These are phyloP conservation scores for Oryza longistaminata DNA, from an alignment of 176 grass and related monocot species.

Conservation along the genomic window DNA sequence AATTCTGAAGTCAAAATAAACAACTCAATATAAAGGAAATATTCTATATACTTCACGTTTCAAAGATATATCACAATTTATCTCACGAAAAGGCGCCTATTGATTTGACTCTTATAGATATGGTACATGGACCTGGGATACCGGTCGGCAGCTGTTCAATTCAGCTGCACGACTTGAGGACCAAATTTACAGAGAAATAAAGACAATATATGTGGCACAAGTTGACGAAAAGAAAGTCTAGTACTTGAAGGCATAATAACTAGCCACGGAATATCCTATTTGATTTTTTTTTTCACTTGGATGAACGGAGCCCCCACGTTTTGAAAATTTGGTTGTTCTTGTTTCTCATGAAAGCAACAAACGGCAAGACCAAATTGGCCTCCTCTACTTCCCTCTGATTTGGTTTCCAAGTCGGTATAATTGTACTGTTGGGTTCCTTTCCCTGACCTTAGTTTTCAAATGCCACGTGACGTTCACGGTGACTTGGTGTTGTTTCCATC, in stretches of 20 bases:
- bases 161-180: conserved; percentile 2
- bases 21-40: not conserved
- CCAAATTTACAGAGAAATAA: conserved; percentile 10
- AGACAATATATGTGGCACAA: not conserved
- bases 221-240: not conserved
- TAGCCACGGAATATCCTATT: conserved; percentile 10
- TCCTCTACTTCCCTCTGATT: not conserved
- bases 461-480: not conserved
- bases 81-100: not conserved
- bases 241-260: conserved; percentile 6
- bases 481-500: not conserved
- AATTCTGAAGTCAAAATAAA: not conserved
- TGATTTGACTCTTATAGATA: not conserved
- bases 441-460: not conserved
- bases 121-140: conserved; percentile 14
- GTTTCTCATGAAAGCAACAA: not conserved
- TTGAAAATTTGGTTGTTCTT: conserved; percentile 2
- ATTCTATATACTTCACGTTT: not conserved
- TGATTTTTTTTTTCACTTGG: not conserved
- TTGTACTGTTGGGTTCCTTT: not conserved
- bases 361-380: conserved; percentile 8
- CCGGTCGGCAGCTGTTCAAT: conserved; percentile 13
- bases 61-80: not conserved
- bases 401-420: not conserved
- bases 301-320: not conserved